Base-by-base conservation (phyloP, 495 filamentous ascomycete genomes). In the Aspergillus sclerotioniger region DNA sequence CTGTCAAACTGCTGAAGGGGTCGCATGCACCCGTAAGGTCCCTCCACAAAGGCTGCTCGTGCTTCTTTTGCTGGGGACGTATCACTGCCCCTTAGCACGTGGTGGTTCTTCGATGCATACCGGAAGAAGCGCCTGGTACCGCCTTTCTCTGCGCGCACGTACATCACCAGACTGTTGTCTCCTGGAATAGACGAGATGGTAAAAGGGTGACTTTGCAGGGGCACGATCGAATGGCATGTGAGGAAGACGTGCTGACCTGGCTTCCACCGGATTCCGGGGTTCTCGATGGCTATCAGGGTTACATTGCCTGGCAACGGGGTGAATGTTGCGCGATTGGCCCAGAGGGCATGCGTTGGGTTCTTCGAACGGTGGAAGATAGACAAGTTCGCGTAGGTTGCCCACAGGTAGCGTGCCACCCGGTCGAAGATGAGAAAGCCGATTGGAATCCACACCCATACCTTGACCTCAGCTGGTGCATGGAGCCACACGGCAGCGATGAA, bases 241-340 rank as follows among this genome's bases (percentile, higher is more conserved):
- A 96, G 76, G 58, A 91, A 91, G 3, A 91, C 77, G 60, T 94
- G 88, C 62, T 94, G 90, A 10, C 91, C 91, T 0, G 90, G 76
- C 15, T 76, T 76, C 91, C 91, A 96, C 16, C 67, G 72, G 58
- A 92, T 83, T 20, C 85, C 79, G 0, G 89, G 83, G 49, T 88
- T 82, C 43, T 80, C 74, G 62, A 95, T 86, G 3, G 84, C 87
- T 25, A 96, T 72, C 6, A 84, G 81, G 4, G 89, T 91, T 51
- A 86, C 80, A 19, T 83, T 79, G 20, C 83, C 79, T 7, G 82
- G 77, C 1, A 92, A 67, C 0, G 86, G 80, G 17, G 80, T 79
- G 35, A 95, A 75, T 20, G 83, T 79, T 0, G 88, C 88, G 51
- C 81, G 75, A 70, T 73, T 68, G 25, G 65, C 65, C 68, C 66